Base-by-base conservation (phyloP, 495 filamentous ascomycete genomes). In the Opeltia flavorubescens region DNA sequence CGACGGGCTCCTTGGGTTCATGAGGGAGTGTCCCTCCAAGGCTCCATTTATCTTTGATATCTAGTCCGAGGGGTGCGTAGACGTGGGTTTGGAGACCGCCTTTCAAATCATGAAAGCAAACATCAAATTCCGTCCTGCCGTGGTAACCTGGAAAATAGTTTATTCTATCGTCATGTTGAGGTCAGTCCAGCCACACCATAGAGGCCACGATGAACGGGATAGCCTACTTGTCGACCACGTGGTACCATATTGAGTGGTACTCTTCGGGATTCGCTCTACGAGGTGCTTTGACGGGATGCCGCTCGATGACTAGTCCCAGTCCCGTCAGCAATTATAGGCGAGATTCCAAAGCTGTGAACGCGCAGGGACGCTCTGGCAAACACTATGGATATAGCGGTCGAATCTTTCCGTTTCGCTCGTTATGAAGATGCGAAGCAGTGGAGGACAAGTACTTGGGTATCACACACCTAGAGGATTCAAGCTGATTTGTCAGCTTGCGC, bases 381-480 rank as follows among this genome's bases (percentile, higher is more conserved):
- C n/a, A n/a, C n/a, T n/a, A n/a, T n/a, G n/a, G n/a, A n/a, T n/a
- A n/a, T n/a, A n/a, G n/a, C n/a, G n/a, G n/a, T n/a, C n/a, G n/a
- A n/a, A n/a, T n/a, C n/a, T n/a, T n/a, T n/a, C n/a, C n/a, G n/a
- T n/a, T n/a, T n/a, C n/a, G n/a, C n/a, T n/a, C n/a, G n/a, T n/a
- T n/a, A n/a, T n/a, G n/a, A n/a, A n/a, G n/a, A n/a, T n/a, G n/a
- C n/a, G n/a, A n/a, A n/a, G n/a, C n/a, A n/a, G n/a, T n/a, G n/a
- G n/a, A n/a, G n/a, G n/a, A n/a, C n/a, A n/a, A n/a, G n/a, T n/a
- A n/a, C n/a, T n/a, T n/a, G n/a, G n/a, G n/a, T n/a, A n/a, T n/a
- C n/a, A n/a, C n/a, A n/a, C n/a, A n/a, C n/a, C n/a, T n/a, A 89
- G 70, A 0, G 85, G 85, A 59, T 88, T 91, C 23, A 88, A 67